Evolutionary conservation across 768 basidiomycete species (phyloP).

Genomic region (Xerocomellus chrysenteron): DNA sequence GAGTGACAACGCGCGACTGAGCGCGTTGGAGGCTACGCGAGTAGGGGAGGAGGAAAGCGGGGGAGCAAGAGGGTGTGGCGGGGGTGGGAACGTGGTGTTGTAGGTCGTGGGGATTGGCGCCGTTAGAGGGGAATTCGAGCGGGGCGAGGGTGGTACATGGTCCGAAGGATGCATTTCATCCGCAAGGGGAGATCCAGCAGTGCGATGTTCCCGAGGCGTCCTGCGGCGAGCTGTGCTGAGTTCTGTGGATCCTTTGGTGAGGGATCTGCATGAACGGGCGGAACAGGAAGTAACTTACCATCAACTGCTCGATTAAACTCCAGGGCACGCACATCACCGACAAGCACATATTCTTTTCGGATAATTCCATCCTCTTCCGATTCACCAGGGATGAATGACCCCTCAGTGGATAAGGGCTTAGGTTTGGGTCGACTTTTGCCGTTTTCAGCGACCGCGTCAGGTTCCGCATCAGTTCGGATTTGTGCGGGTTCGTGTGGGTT

Average conservation of each 20-base stretch:
- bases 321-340: conserved; percentile 85
- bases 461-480: conserved; percentile 14
- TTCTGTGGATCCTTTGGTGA: conserved; percentile 43
- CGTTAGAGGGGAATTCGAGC: conserved; percentile 24
- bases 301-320: conserved; percentile 93
- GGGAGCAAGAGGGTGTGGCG: conserved; percentile 47
- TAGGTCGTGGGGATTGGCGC: conserved; percentile 19
- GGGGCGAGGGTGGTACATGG: conserved; percentile 29
- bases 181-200: conserved; percentile 46
- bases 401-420: conserved; percentile 48
- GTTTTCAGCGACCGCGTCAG: conserved; percentile 6
- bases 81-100: conserved; percentile 68
- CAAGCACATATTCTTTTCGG: conserved; percentile 88
- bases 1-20: conserved; percentile 75
- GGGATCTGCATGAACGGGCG: conserved; percentile 2
- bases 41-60: conserved; percentile 68
- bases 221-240: conserved; percentile 58
- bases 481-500: conserved; percentile 11
- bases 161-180: conserved; percentile 45
- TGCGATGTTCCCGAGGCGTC: conserved; percentile 56
- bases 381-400: conserved; percentile 76
- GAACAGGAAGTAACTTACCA: conserved; percentile 48
- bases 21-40: conserved; percentile 67
- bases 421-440: conserved; percentile 11
- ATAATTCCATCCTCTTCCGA: conserved; percentile 80